Percentiles rank a stretch among this genome's conserved stretches.
These are phyloP conservation scores for Globisporangium spiculum DNA, from an alignment of 352 stramenopile genomes.

Conservation along the genomic window DNA sequence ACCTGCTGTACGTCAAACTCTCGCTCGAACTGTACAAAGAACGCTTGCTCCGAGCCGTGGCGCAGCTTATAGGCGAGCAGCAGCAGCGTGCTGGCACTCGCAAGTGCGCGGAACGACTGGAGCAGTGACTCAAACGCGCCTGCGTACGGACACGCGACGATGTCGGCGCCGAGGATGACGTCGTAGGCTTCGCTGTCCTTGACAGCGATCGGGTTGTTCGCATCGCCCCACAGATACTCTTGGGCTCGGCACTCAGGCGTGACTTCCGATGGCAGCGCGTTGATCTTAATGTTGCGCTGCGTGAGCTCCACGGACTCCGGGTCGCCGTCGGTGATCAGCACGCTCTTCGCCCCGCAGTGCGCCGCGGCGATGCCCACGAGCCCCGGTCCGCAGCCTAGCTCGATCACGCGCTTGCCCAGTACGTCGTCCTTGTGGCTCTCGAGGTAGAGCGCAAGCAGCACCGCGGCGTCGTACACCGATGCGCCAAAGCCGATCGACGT, in stretches of 20 bases:
- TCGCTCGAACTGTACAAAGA: conserved; percentile 54
- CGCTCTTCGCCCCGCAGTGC: conserved; percentile 36
- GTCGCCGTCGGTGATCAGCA: conserved; percentile 77
- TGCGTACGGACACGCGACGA: conserved; percentile 81
- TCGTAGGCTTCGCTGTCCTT: conserved; percentile 36
- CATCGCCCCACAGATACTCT: conserved; percentile 65
- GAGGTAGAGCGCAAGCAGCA: conserved; percentile 79
- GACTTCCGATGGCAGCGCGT: conserved; percentile 24
- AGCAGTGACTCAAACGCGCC: conserved; percentile 64
- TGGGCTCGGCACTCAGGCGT: conserved; percentile 28
- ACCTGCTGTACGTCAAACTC: conserved; percentile 49
- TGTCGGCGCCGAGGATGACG: conserved; percentile 76
- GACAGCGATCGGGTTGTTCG: conserved; percentile 25
- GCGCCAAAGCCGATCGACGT: conserved; percentile 74
- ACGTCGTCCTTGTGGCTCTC: conserved; percentile 51
- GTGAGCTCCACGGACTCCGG: conserved; percentile 61
- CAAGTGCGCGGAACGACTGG: conserved; percentile 43
- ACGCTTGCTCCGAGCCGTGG: conserved; percentile 55
- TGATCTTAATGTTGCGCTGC: conserved; percentile 50
- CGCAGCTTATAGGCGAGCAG: conserved; percentile 80
- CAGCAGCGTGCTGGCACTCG: conserved; percentile 37
- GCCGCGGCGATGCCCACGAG: conserved; percentile 70
- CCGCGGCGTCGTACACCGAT: conserved; percentile 78
- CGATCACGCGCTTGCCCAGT: conserved; percentile 52
- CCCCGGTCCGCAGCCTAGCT: conserved; percentile 71